Evolutionary conservation across 805 yeast genomes (phyloP), one percentile per base, ranked within the genome.

Genomic region (Yamadazyma phyllophila): DNA sequence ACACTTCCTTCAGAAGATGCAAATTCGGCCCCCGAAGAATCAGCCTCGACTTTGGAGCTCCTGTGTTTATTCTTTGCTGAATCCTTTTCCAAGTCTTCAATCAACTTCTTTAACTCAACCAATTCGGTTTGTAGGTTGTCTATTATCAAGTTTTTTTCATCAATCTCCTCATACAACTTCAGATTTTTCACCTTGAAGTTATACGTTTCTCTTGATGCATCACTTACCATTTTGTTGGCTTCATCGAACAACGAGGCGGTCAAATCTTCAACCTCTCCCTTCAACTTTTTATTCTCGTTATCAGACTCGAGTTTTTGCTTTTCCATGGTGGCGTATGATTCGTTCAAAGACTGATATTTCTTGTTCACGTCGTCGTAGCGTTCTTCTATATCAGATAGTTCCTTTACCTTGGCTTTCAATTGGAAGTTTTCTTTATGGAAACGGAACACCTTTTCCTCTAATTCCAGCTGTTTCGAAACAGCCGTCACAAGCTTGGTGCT

Each of bases 181-280:
- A 75, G 66, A 54, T 85, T 85, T 52, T 82, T 80, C 41, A 78
- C 63, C 54, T 82, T 81, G 49, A 72, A 72, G 29, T 78, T 80
- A 57, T 82, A 75, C 4, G 83, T 77, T 46, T 83, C 85, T 43
- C 80, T 73, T 48, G 87, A 79, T 0, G 96, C 96, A 50, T 82
- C 80, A 40, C 85, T 80, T 6, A 88, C 96, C 88, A 88, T 87
- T 41, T 77, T 75, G 59, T 88, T 88, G 11, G 96, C 96, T 59
- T 89, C 94, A 50, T 80, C 85, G 59, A 88, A 88, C 27, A 88
- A 66, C 1, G 90, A 80, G 1, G 83, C 88, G 1, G 90, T 80
- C 39, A 88, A 65, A 33, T 88, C 96, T 58, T 87, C 94, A 31
- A 88, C 85, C 59, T 88, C 96, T 27, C 74, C 78, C 50, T 83